Evolutionary conservation across 2,329 filamentous ascomycete genomes (phyloP), one percentile per base, ranked within the genome.

Genomic region (Ceratocystis smalleyi): DNA sequence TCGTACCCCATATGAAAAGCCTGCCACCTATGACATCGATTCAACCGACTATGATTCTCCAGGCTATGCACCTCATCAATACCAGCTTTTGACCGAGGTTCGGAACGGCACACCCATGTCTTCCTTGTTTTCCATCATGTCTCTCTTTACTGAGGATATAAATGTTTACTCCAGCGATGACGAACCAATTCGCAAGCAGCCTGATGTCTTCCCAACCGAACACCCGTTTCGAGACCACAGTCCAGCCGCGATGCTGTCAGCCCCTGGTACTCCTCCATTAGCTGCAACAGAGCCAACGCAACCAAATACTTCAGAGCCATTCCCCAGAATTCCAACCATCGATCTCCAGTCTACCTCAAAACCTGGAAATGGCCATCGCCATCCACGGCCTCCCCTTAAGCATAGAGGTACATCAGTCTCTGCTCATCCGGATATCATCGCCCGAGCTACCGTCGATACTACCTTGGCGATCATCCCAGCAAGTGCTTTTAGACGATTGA

Each of bases 81-180:
- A 99, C 71, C 94, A 97, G 72, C 81, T 99, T 47, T 79, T 99
- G 63, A 99, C 94, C 0, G 95, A 99, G 74, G 92, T 99, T 63
- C 95, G 94, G 71, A 99, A 99, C 70, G 94, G 94, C 15, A 91
- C 94, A 1, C 92, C 95, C 0, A 96, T 99, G 92, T 99, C 94
- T 4, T 99, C 94, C 0, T 76, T 99, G 1, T 99, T 99, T 74
- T 97, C 94, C 0, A 96, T 99, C 69, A 84, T 99, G 75, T 95
- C 92, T 1, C 78, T 99, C 0, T 99, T 99, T 71, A 99, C 94
- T 2, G 94, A 99, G 73, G 91, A 96, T 70, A 85, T 99, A 63
- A 88, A 88, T 68, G 77, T 99, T 43, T 83, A 85, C 24, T 82
- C 86, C 0, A 84, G 86, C n/a, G 85, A 88, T 3, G 82, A 86